phyloP scores from a whole-genome alignment of 345 rosid genomes.

The Citrus medica region DNA sequence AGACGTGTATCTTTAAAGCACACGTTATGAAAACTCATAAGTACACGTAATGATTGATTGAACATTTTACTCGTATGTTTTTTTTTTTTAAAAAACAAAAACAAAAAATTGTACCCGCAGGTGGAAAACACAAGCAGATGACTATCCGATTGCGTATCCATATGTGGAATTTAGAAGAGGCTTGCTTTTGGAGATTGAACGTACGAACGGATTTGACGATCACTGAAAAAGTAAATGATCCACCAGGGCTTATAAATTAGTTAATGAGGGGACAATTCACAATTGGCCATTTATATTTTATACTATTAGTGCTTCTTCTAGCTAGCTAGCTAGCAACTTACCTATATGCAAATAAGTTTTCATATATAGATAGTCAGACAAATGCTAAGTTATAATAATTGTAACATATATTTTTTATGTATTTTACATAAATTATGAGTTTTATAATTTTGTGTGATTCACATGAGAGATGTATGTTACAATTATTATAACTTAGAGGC shows the following conservation, averaged over 20 bases:
- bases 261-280: neutral
- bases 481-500: no score
- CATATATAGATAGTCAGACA: neutral
- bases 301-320: neutral
- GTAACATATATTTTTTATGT: no score
- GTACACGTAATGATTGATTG: neutral
- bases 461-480: no score
- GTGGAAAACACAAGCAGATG: slow-evolving; percentile 68
- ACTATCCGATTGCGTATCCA: slow-evolving; percentile 73
- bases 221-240: neutral
- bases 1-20: neutral
- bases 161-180: slow-evolving; percentile 72
- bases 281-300: neutral
- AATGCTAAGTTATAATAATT: no score
- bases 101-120: slow-evolving; percentile 22
- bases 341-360: neutral
- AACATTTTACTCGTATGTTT: neutral
- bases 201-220: slow-evolving; percentile 8
- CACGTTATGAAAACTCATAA: neutral
- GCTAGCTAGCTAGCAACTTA: neutral
- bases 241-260: neutral
- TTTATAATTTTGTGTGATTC: no score
- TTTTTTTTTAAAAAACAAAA: no score
- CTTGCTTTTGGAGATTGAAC: slow-evolving; percentile 61
- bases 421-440: no score